phyloP scores from a whole-genome alignment of 2,329 filamentous ascomycete species.

The Ambrosiella beaveri region DNA sequence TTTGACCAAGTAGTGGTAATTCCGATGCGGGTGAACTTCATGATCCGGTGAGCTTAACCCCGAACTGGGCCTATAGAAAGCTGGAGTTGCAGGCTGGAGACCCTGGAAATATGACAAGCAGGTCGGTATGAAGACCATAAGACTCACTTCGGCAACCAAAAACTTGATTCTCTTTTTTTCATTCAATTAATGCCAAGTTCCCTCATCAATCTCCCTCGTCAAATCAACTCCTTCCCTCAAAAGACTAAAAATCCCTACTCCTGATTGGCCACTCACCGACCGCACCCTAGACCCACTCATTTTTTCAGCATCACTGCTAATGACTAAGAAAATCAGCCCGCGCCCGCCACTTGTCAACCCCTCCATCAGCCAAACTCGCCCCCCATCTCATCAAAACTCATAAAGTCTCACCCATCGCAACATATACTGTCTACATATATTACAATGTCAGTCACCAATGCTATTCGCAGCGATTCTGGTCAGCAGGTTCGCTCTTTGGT shows the following conservation, averaged over 20 bases:
- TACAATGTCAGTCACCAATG: slow-evolving; percentile 23
- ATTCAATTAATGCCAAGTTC: background rate
- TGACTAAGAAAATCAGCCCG: background rate
- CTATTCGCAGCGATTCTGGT: slow-evolving; percentile 35
- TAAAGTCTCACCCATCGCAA: background rate
- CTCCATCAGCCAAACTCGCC: no score
- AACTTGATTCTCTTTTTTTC: background rate
- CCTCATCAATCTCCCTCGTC: background rate
- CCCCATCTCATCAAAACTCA: background rate
- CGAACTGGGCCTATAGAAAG: no score
- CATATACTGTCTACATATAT: slow-evolving; percentile 8
- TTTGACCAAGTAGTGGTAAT: no score
- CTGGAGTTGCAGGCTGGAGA: no score
- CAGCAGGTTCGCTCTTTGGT: slow-evolving; percentile 41
- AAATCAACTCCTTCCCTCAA: background rate
- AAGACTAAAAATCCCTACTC: background rate
- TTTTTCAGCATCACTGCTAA: background rate
- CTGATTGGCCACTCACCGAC: background rate
- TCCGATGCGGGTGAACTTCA: no score
- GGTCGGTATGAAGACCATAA: background rate
- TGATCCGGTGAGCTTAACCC: no score
- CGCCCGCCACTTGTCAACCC: background rate
- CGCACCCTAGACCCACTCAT: background rate
- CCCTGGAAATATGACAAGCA: no score
- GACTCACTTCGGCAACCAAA: background rate